A percentile compares a stretch with the other conserved stretches of the same genome.
phyloP scores from a whole-genome alignment of 164 flowering plant genomes.

The Magnolia officinalis region DNA sequence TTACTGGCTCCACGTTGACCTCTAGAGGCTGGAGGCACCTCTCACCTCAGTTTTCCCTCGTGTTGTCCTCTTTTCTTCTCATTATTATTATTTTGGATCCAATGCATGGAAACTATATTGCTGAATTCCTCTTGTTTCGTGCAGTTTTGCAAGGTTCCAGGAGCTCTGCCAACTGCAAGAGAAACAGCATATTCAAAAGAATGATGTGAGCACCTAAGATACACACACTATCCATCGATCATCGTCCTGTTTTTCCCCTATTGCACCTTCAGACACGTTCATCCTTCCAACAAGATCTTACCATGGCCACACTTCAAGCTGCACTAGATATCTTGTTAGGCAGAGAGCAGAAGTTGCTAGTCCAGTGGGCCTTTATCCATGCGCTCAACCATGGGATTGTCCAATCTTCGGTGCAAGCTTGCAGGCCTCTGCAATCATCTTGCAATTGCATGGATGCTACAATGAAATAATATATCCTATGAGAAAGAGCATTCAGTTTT shows the following conservation, averaged over 20 bases:
- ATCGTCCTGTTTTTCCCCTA: neutral
- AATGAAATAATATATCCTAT: too few relatives aligned
- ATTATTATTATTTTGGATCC: too few relatives aligned
- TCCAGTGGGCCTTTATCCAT: neutral
- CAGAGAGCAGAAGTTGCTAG: neutral
- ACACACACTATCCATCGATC: neutral
- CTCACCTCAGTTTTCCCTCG: too few relatives aligned
- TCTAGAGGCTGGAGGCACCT: too few relatives aligned
- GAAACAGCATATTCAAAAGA: neutral
- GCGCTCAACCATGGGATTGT: too few relatives aligned
- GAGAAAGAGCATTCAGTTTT: too few relatives aligned
- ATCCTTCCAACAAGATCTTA: neutral
- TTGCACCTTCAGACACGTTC: neutral
- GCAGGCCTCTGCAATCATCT: too few relatives aligned
- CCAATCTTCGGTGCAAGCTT: too few relatives aligned
- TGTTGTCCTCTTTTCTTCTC: too few relatives aligned
- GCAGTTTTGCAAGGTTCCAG: slow-evolving; percentile 50
- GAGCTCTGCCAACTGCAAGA: slow-evolving; percentile 37
- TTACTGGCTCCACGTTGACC: too few relatives aligned
- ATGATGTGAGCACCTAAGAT: neutral
- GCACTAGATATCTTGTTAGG: neutral
- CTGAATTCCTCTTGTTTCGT: slow-evolving; percentile 4
- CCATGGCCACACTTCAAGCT: neutral
- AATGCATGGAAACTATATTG: neutral
- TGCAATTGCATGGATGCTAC: too few relatives aligned